phyloP scores from a whole-genome alignment of 108 stramenopile genomes.

The Nannochloropsis granulata region DNA sequence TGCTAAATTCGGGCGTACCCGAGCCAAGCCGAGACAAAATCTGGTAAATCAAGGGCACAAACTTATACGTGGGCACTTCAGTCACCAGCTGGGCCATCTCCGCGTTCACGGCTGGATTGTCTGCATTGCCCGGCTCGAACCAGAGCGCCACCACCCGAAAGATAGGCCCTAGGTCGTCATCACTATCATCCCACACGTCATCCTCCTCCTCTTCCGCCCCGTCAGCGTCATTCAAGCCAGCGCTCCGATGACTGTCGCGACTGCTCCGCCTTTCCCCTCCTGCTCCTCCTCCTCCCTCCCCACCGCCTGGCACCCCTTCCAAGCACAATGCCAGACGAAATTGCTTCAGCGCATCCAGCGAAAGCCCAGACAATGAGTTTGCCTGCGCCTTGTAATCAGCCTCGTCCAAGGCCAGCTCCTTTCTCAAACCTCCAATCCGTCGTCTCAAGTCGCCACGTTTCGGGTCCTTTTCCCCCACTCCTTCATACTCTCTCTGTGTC shows the following conservation, averaged over 20 bases:
- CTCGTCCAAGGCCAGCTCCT: not conserved
- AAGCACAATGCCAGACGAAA: not conserved
- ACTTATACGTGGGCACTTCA: slow-evolving; percentile 23
- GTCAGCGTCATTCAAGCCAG: not conserved
- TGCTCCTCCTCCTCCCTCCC: not conserved
- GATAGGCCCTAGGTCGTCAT: slow-evolving; percentile 11
- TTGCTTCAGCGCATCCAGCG: not conserved
- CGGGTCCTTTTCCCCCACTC: not conserved
- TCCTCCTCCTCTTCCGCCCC: not conserved
- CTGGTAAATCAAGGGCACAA: slow-evolving; percentile 35
- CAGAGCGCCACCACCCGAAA: slow-evolving; percentile 13
- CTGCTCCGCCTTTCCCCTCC: not conserved
- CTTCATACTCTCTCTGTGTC: not conserved
- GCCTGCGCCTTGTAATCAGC: not conserved
- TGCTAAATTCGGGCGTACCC: slow-evolving; percentile 1
- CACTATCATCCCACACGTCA: not conserved
- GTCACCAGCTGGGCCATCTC: not conserved
- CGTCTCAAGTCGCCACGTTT: not conserved
- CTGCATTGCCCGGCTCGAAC: slow-evolving; percentile 9
- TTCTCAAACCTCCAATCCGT: not conserved
- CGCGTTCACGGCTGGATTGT: not conserved
- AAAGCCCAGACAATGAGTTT: not conserved
- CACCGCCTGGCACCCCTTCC: not conserved
- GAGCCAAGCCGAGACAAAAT: slow-evolving; percentile 30
- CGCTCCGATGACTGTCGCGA: not conserved